A percentile compares a stretch with the other conserved stretches of the same genome.
Conservation (phyloP, 768 basidiomycete genomes). For the Fomitopsis pulvina region DNA sequence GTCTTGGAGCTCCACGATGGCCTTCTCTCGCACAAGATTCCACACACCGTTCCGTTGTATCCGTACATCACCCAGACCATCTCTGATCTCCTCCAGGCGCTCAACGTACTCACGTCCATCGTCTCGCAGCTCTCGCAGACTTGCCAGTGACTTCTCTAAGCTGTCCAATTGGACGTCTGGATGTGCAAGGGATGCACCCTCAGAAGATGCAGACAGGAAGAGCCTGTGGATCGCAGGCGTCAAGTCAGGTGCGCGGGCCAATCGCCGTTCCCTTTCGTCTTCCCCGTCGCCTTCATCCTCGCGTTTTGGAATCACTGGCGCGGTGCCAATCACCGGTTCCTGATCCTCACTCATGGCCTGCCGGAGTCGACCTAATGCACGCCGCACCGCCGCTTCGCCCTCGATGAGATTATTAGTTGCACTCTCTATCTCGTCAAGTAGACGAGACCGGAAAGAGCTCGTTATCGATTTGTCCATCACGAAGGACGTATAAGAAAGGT, state of each 20-base stretch:
- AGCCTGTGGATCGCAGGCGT: conserved; percentile 60
- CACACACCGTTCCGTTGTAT: conserved; percentile 70
- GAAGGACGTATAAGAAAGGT: conserved; percentile 75
- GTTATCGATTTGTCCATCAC: conserved; percentile 83
- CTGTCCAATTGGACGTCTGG: conserved; percentile 63
- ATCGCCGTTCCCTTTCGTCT: conserved; percentile 32
- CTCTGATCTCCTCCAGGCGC: conserved; percentile 76
- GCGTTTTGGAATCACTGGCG: conserved; percentile 55
- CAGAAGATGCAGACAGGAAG: conserved; percentile 49
- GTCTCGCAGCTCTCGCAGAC: conserved; percentile 75
- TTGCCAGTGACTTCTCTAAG: conserved; percentile 68
- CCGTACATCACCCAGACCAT: conserved; percentile 69
- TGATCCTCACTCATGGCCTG: conserved; percentile 73
- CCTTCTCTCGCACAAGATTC: conserved; percentile 68
- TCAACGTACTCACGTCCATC: conserved; percentile 86
- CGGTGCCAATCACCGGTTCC: conserved; percentile 28
- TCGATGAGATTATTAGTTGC: conserved; percentile 82
- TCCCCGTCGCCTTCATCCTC: conserved; percentile 43
- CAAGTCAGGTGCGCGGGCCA: conserved; percentile 60
- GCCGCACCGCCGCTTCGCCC: conserved; percentile 67
- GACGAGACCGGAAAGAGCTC: conserved; percentile 72
- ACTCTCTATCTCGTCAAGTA: conserved; percentile 74
- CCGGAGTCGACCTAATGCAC: conserved; percentile 76
- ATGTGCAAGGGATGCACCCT: conserved; percentile 42
- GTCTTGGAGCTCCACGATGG: conserved; percentile 70